Evolutionary conservation across 2,329 filamentous ascomycete genomes (phyloP).

Genomic region (Fusarium tanahbumbuense): DNA sequence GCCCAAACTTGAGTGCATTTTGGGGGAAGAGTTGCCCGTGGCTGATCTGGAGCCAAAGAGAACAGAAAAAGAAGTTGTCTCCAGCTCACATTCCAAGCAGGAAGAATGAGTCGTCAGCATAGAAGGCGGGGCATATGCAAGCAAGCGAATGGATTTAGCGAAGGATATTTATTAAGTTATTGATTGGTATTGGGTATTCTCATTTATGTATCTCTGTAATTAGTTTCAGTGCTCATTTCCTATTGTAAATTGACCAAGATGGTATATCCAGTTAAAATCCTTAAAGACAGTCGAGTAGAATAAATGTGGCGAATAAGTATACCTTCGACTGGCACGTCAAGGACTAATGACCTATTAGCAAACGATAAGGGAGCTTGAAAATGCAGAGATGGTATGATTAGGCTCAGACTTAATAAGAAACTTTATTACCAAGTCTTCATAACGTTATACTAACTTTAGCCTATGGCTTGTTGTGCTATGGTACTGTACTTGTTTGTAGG

Average conservation of each 20-base stretch:
- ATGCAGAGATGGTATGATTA: not conserved
- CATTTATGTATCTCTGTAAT: not conserved
- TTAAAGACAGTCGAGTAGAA: not conserved
- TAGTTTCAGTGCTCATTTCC: not conserved
- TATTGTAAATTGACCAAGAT: not conserved
- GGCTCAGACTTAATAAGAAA: not conserved
- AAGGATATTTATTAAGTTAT: not conserved
- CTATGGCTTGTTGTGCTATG: not conserved
- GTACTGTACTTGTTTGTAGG: not conserved
- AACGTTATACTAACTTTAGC: not conserved
- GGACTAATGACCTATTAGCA: not conserved
- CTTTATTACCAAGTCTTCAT: not conserved
- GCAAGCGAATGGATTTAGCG: not conserved
- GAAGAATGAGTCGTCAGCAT: constrained; percentile 1
- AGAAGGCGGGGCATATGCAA: not conserved
- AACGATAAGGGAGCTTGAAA: not conserved
- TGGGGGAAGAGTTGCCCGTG: constrained; percentile 36
- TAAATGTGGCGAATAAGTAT: not conserved
- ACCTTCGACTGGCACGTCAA: not conserved
- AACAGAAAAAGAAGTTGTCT: constrained; percentile 6
- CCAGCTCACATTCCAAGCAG: constrained; percentile 22
- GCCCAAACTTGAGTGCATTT: constrained; percentile 36
- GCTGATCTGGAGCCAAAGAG: constrained; percentile 6
- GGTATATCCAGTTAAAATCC: not conserved
- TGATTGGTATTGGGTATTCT: not conserved